Percentiles rank a stretch among this genome's conserved stretches.
phyloP scores from a whole-genome alignment of 2,329 filamentous ascomycete genomes.

The Colletotrichum acutatum region DNA sequence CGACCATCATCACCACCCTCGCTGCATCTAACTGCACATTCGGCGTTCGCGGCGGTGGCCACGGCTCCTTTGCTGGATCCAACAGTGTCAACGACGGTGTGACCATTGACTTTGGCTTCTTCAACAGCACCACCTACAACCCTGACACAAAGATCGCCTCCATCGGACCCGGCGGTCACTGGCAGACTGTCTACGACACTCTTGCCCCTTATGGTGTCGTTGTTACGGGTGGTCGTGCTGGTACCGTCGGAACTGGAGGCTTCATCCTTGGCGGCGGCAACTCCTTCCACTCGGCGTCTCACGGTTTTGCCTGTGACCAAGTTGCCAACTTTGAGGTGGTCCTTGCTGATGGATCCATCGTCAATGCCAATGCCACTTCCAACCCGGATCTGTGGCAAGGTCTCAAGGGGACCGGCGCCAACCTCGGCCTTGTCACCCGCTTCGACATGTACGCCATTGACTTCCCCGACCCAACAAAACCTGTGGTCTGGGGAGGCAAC shows the following conservation, averaged over 20 bases:
- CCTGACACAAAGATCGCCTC: conserved; percentile 42
- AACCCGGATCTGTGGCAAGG: conserved; percentile 58
- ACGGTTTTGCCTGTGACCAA: conserved; percentile 59
- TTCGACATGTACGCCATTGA: conserved; percentile 47
- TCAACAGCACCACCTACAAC: conserved; percentile 46
- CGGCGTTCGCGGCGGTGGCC: conserved; percentile 52
- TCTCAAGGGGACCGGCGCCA: conserved; percentile 59
- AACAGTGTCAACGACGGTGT: conserved; percentile 51
- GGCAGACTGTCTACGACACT: conserved; percentile 50
- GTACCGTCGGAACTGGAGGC: conserved; percentile 49
- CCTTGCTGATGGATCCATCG: conserved; percentile 48
- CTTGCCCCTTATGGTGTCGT: conserved; percentile 46
- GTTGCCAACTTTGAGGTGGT: conserved; percentile 59
- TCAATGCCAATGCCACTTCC: conserved; percentile 51
- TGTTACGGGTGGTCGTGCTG: conserved; percentile 48
- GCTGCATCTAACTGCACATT: conserved; percentile 45
- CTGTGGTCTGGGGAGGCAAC: conserved; percentile 46
- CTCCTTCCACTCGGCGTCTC: conserved; percentile 48
- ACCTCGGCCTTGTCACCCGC: conserved; percentile 54
- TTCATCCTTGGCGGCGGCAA: conserved; percentile 50
- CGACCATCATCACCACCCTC: conserved; percentile 47
- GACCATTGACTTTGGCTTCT: conserved; percentile 48
- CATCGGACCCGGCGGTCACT: conserved; percentile 49
- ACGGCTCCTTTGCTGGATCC: conserved; percentile 45
- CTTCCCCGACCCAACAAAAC: conserved; percentile 40